Conservation (phyloP, 805 yeast genomes). For the Saccharomycopsis javanensis region DNA sequence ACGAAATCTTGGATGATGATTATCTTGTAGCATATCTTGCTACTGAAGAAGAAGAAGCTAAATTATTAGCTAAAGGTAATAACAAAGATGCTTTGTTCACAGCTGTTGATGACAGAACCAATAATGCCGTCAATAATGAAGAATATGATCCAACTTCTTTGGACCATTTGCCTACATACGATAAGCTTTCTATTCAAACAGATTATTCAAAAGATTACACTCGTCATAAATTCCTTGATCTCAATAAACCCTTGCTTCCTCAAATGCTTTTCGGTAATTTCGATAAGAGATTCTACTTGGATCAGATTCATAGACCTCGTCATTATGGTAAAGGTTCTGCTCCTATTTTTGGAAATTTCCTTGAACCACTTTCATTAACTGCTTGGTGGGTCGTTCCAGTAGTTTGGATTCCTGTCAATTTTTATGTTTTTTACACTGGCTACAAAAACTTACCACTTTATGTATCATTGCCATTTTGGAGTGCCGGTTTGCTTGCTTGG, state of each 20-base stretch:
- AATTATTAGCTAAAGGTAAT: conserved; percentile 51
- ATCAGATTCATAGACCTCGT: conserved; percentile 95
- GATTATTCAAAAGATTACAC: conserved; percentile 62
- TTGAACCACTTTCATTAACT: conserved; percentile 85
- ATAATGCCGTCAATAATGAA: conserved; percentile 22
- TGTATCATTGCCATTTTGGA: conserved; percentile 49
- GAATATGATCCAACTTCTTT: conserved; percentile 43
- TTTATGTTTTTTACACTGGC: conserved; percentile 53
- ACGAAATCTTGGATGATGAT: conserved; percentile 69
- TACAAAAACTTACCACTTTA: conserved; percentile 35
- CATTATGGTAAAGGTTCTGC: conserved; percentile 98
- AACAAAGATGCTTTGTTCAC: conserved; percentile 43
- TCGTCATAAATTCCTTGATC: conserved; percentile 79
- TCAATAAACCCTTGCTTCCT: conserved; percentile 66
- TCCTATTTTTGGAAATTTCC: conserved; percentile 85
- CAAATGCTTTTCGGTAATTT: conserved; percentile 74
- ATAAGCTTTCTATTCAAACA: conserved; percentile 65
- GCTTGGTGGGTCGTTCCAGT: conserved; percentile 92
- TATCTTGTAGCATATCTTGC: conserved; percentile 79
- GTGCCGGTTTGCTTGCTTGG: conserved; percentile 84
- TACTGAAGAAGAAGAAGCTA: conserved; percentile 64
- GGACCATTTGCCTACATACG: conserved; percentile 64
- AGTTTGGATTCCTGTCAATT: conserved; percentile 78
- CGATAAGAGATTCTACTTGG: conserved; percentile 82
- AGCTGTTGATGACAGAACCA: conserved; percentile 25